Percentiles rank a stretch among this genome's conserved stretches.
Evolutionary conservation across 2,329 filamentous ascomycete species (phyloP).

Genomic region (Gaeumannomyces tritici): DNA sequence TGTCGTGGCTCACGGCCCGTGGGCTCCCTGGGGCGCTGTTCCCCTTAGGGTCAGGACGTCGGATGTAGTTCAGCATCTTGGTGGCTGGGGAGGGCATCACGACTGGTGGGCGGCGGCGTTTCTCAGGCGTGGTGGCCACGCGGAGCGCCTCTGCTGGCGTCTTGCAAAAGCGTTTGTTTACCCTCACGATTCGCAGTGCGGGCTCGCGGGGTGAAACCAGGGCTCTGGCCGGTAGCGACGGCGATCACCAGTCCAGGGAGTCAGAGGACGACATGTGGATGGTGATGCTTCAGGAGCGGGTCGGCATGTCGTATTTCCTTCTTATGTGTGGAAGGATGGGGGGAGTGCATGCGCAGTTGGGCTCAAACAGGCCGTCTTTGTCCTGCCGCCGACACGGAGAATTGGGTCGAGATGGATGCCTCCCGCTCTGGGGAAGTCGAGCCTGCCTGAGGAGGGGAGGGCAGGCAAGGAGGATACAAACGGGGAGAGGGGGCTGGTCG

Average conservation of each 20-base stretch:
- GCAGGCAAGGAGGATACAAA: neutral
- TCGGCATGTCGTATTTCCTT: neutral
- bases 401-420: conserved; percentile 1
- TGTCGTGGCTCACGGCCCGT: neutral
- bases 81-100: conserved; percentile 12
- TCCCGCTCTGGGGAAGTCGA: neutral
- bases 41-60: conserved; percentile 12
- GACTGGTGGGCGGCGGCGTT: conserved; percentile 4
- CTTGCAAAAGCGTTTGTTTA: conserved; percentile 1
- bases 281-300: neutral
- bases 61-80: conserved; percentile 16
- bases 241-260: neutral
- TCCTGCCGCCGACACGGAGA: neutral
- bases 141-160: conserved; percentile 4
- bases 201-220: neutral
- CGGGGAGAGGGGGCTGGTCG: neutral
- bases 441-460: neutral
- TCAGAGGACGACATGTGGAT: conserved; percentile 3
- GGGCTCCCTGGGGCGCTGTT: conserved; percentile 1
- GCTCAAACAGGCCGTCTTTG: neutral
- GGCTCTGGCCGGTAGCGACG: neutral
- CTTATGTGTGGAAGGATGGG: conserved; percentile 1
- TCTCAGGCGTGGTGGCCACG: conserved; percentile 7
- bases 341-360: neutral
- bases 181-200: conserved; percentile 6